Evolutionary conservation across 352 stramenopile species (phyloP), one percentile per base, ranked within the genome.

Genomic region (Paralagenidium karlingii): DNA sequence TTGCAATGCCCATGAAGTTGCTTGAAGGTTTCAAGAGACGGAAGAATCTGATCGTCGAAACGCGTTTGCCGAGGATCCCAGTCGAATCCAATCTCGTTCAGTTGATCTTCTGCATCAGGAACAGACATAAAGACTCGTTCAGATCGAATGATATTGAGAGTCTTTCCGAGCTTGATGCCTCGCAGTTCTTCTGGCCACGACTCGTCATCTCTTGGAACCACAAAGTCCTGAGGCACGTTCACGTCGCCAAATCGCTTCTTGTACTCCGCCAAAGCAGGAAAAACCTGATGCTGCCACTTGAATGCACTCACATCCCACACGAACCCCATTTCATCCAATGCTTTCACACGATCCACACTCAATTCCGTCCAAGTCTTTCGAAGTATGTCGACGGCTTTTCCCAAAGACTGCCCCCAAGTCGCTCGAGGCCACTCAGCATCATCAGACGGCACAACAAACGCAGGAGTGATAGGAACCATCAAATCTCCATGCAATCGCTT

Each of bases 331-430:
- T 40, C 48, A 27, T 79, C 51, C 26, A 89, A 58, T 11, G 44
- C 33, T 7, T 49, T 21, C 11, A 63, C 37, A 30, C 71, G 62
- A 16, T 53, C 43, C 1, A 24, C 16, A 16, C 55, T 34, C 20
- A 79, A 39, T n/a, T n/a, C n/a, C 28, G 43, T 33, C 15, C 66
- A 47, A 25, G 59, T 42, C 29, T 64, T 94, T 29, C 91, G 82
- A 45, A 97, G 69, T 9, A 90, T 44, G 55, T 96, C 88, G n/a
- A 94, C 91, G 34, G 87, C 62, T 21, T 70, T 80, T 22, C 91
- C 91, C 16, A 97, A 58, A 25, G 87, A 79, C 24, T 96, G 63
- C 12, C 82, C 85, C 80, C 83, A 93, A 7, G 82, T 68, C 6
- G 82, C 63, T 22, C 82, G 58, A 38, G 87, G 83, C 79, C 84